These are phyloP conservation scores for Gossypium raimondii DNA, from an alignment of 345 rosid genomes.

Conservation along the genomic window DNA sequence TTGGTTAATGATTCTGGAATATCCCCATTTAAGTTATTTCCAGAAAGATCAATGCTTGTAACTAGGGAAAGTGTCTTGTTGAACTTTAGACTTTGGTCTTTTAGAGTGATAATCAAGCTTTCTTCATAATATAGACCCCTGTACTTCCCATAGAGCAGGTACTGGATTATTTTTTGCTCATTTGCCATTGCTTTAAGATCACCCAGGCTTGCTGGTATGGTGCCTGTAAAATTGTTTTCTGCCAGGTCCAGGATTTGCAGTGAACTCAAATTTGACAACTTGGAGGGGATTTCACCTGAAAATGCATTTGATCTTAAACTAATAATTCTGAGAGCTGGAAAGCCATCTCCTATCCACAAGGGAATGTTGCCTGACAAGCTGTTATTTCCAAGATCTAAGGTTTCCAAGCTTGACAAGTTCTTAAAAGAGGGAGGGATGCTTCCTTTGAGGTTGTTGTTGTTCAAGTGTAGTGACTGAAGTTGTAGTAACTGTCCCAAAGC, in stretches of 20 bases:
- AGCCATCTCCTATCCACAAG: constrained; percentile 30
- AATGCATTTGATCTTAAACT: constrained; percentile 26
- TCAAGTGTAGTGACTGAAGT: constrained; percentile 28
- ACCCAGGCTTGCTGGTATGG: constrained; percentile 32
- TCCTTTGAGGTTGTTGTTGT: constrained; percentile 32
- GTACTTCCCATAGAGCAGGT: constrained; percentile 31
- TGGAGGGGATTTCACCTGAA: constrained; percentile 32
- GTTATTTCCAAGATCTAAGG: constrained; percentile 39
- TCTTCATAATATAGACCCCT: constrained; percentile 34
- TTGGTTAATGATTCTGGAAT: constrained; percentile 34
- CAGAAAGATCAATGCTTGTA: constrained; percentile 38
- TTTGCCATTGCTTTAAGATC: constrained; percentile 35
- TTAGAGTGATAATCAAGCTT: constrained; percentile 24
- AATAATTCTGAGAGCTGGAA: constrained; percentile 24
- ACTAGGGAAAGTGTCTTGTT: constrained; percentile 46
- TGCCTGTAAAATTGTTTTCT: constrained; percentile 38
- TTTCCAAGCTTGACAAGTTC: constrained; percentile 30
- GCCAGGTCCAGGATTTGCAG: constrained; percentile 45
- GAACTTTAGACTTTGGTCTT: constrained; percentile 27
- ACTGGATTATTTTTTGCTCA: constrained; percentile 23
- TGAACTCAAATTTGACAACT: constrained; percentile 26
- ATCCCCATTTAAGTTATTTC: constrained; percentile 36
- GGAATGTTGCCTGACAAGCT: constrained; percentile 29
- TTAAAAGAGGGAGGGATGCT: constrained; percentile 28
- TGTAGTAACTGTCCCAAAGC: constrained; percentile 27